Conservation (phyloP, 2,329 filamentous ascomycete genomes). For the Lachnum nothofagi region DNA sequence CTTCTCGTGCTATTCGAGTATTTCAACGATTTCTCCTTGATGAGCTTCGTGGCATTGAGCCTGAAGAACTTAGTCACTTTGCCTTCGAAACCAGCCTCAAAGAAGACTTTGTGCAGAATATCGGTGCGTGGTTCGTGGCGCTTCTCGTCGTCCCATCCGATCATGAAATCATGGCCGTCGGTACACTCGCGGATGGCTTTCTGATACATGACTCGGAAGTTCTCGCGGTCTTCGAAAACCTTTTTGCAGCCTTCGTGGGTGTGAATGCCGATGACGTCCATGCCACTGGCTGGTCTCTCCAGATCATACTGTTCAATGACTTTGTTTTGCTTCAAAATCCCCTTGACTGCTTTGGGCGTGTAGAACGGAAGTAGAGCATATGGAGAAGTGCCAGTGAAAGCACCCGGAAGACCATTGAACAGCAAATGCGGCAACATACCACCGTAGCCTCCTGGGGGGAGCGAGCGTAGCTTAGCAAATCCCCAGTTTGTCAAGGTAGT, state of each 20-base stretch:
- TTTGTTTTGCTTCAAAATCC: constrained; percentile 43
- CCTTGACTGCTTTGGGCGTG: constrained; percentile 43
- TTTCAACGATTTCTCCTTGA: constrained; percentile 42
- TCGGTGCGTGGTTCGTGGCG: constrained; percentile 38
- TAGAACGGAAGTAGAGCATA: constrained; percentile 48
- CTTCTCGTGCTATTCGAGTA: constrained; percentile 39
- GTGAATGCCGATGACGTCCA: constrained; percentile 42
- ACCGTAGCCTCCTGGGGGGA: constrained; percentile 40
- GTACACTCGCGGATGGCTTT: constrained; percentile 38
- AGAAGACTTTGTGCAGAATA: constrained; percentile 42
- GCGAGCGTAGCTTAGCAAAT: constrained; percentile 37
- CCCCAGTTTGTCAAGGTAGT: constrained; percentile 47
- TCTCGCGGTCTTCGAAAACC: constrained; percentile 45
- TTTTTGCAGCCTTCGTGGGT: constrained; percentile 46
- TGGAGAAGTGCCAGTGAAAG: constrained; percentile 44
- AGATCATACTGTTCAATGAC: constrained; percentile 43
- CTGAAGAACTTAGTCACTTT: constrained; percentile 42
- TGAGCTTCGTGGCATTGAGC: constrained; percentile 39
- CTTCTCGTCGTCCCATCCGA: constrained; percentile 41
- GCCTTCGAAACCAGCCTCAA: constrained; percentile 40
- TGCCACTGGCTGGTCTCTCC: constrained; percentile 38
- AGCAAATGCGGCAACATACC: constrained; percentile 42
- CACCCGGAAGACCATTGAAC: constrained; percentile 42
- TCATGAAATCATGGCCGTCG: constrained; percentile 43
- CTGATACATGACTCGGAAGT: constrained; percentile 45